Percentiles rank a stretch among this genome's conserved stretches.
These are phyloP conservation scores for Salvia hispanica DNA, from an alignment of 257 asterid species.

Conservation along the genomic window DNA sequence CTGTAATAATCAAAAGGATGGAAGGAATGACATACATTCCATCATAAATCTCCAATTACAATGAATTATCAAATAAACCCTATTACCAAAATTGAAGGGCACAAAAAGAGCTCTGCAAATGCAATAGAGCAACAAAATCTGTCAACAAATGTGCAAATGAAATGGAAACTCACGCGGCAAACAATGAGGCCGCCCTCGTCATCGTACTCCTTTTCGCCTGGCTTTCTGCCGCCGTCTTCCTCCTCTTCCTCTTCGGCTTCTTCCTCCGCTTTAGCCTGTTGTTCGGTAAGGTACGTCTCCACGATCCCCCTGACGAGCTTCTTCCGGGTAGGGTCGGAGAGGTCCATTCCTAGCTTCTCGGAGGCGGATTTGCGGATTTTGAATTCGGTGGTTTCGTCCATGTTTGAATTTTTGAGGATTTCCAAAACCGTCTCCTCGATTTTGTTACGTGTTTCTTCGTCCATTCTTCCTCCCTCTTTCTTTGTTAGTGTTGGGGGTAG, in stretches of 20 bases:
- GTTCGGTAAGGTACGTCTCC: conserved; percentile 63
- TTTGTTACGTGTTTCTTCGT: conserved; percentile 51
- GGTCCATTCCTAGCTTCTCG: conserved; percentile 68
- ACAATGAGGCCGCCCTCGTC: conserved; percentile 85
- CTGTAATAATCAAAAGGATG: background rate
- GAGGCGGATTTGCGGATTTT: conserved; percentile 81
- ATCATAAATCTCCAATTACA: background rate
- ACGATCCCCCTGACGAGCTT: conserved; percentile 69
- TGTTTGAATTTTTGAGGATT: conserved; percentile 60
- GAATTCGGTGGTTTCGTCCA: conserved; percentile 85
- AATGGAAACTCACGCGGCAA: conserved; percentile 64
- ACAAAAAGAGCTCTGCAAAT: background rate
- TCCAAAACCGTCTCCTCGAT: conserved; percentile 67
- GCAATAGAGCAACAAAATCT: background rate
- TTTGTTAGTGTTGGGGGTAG: background rate
- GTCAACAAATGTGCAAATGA: background rate
- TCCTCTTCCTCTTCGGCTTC: conserved; percentile 44
- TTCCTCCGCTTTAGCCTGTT: conserved; percentile 43
- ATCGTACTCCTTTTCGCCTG: conserved; percentile 67
- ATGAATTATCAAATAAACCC: background rate
- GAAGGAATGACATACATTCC: background rate
- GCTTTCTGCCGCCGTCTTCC: conserved; percentile 25
- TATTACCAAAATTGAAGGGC: background rate
- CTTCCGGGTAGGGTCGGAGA: conserved; percentile 68
- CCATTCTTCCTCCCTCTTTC: conserved; percentile 40